Conservation (phyloP, 2,329 filamentous ascomycete genomes). For the Beauveria australis region DNA sequence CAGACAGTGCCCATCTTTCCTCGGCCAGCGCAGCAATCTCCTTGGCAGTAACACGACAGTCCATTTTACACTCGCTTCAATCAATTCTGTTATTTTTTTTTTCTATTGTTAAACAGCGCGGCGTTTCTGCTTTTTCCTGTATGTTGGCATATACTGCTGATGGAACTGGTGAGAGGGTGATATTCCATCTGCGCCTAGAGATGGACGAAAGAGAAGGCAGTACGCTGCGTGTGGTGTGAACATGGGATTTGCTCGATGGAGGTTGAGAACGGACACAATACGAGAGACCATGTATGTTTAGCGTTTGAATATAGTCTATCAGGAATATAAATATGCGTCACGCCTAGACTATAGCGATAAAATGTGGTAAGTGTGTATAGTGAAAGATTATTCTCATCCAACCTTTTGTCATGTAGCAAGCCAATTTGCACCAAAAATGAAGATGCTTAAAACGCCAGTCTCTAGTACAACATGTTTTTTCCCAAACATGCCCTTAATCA, state of each 20-base stretch:
- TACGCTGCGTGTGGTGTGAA: not conserved
- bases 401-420: not conserved
- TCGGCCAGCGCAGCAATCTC: conserved; percentile 57
- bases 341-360: not conserved
- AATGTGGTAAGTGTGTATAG: not conserved
- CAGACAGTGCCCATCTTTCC: conserved; percentile 81
- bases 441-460: not conserved
- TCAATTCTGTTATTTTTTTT: not conserved
- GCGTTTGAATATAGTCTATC: not conserved
- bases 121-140: conserved; percentile 15
- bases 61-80: not conserved
- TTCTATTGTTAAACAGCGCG: conserved; percentile 5
- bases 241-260: not conserved
- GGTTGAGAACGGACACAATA: not conserved
- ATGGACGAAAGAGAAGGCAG: not conserved
- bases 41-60: conserved; percentile 45
- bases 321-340: conserved; percentile 1
- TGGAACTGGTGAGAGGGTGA: not conserved
- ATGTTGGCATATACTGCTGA: conserved; percentile 9
- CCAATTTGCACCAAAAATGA: not conserved
- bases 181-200: not conserved
- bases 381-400: not conserved
- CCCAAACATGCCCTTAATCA: not conserved
- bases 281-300: not conserved
- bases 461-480: not conserved